Conservation (phyloP, 116 monocot genomes). For the Iris pallida region DNA sequence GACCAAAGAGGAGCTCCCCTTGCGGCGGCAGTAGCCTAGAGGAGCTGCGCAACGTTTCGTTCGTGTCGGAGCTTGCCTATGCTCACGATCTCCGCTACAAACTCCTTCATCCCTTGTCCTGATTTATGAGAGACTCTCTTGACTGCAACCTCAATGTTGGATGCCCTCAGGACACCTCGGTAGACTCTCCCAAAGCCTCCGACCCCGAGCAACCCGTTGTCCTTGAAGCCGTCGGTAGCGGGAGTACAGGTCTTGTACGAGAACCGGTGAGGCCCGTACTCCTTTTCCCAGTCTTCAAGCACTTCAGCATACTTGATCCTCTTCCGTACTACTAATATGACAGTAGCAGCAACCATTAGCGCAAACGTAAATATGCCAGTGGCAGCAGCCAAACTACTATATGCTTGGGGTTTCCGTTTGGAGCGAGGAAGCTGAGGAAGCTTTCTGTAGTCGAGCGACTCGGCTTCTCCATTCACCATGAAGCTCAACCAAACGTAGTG, state of each 20-base stretch:
- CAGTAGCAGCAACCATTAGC: not conserved
- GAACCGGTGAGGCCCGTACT: conserved; percentile 5
- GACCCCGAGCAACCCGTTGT: not conserved
- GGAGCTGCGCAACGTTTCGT: conserved; percentile 6
- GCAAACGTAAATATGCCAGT: not conserved
- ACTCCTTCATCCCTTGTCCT: conserved; percentile 7
- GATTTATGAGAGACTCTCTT: conserved; percentile 11
- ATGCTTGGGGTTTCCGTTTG: not conserved
- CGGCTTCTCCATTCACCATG: conserved; percentile 25
- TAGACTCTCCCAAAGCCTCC: conserved; percentile 11
- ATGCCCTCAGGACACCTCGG: not conserved
- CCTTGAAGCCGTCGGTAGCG: conserved; percentile 3
- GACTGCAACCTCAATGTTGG: conserved; percentile 3
- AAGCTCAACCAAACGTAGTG: conserved; percentile 43
- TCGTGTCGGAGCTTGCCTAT: conserved; percentile 9
- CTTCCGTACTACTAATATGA: not conserved
- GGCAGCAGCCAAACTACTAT: not conserved
- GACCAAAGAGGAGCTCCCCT: conserved; percentile 5
- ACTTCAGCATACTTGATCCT: not conserved
- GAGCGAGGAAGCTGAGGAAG: conserved; percentile 23
- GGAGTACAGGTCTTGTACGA: not conserved
- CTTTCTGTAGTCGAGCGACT: conserved; percentile 23
- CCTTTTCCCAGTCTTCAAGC: conserved; percentile 1
- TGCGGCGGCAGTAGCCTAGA: not conserved
- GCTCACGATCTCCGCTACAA: conserved; percentile 5